These are phyloP conservation scores for Pisolithus microcarpus DNA, from an alignment of 768 basidiomycete genomes.

Conservation along the genomic window DNA sequence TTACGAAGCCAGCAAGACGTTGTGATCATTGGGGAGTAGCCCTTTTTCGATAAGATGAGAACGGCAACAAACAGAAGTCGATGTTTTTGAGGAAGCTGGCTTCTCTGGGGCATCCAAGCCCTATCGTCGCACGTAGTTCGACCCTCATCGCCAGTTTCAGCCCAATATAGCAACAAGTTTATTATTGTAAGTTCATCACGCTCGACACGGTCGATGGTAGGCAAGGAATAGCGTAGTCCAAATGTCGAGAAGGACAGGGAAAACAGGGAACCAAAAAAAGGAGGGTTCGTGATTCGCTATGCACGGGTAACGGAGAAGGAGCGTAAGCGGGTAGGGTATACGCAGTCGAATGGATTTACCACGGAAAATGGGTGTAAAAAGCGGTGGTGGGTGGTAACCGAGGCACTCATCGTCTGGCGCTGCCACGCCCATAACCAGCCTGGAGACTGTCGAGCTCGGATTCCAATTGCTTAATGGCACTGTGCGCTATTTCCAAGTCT, in stretches of 20 bases:
- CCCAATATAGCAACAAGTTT: neutral
- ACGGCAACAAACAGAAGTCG: too few species aligned
- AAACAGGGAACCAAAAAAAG: conserved; percentile 15
- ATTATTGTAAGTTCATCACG: conserved; percentile 3
- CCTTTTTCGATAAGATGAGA: too few species aligned
- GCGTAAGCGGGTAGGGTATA: conserved; percentile 22
- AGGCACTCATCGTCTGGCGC: conserved; percentile 23
- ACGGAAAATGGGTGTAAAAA: conserved; percentile 1
- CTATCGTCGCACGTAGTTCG: too few species aligned
- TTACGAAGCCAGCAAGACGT: too few species aligned
- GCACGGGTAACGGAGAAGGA: conserved; percentile 11
- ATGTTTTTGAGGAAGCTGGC: too few species aligned
- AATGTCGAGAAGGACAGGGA: conserved; percentile 8
- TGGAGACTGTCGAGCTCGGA: conserved; percentile 86
- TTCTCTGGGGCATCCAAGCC: too few species aligned
- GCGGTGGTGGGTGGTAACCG: neutral
- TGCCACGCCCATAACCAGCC: conserved; percentile 73
- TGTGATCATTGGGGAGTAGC: too few species aligned
- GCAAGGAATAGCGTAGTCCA: conserved; percentile 10
- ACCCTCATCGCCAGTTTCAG: neutral
- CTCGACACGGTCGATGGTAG: conserved; percentile 6
- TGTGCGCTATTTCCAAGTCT: conserved; percentile 89
- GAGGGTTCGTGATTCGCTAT: conserved; percentile 14
- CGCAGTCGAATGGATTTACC: conserved; percentile 7
- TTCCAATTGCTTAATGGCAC: conserved; percentile 86